These are phyloP conservation scores for Hypomyces rosellus DNA, from an alignment of 2,329 filamentous ascomycete species.

Conservation along the genomic window DNA sequence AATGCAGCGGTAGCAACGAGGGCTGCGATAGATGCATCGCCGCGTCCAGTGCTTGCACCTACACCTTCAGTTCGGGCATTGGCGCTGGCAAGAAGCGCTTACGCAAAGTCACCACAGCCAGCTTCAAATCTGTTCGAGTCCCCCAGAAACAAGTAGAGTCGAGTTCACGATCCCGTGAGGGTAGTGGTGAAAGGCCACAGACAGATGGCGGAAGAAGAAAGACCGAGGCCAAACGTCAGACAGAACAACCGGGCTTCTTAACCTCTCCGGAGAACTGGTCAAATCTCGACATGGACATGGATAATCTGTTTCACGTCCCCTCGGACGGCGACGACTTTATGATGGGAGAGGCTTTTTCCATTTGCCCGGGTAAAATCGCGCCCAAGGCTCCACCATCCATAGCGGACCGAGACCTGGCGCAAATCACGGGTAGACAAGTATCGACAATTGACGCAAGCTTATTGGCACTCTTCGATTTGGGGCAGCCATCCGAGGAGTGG, in stretches of 20 bases:
- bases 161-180: not conserved
- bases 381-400: not conserved
- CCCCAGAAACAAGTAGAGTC: not conserved
- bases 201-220: not conserved
- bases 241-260: not conserved
- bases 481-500: not conserved
- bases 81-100: conserved; percentile 5
- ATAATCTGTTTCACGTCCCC: not conserved
- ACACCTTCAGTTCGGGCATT: conserved; percentile 4
- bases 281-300: not conserved
- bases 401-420: not conserved
- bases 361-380: not conserved
- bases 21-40: conserved; percentile 1
- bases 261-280: not conserved
- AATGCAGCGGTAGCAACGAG: not conserved
- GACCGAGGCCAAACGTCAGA: not conserved
- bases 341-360: not conserved
- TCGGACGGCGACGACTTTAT: not conserved
- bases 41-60: not conserved
- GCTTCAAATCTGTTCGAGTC: not conserved
- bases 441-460: not conserved
- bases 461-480: not conserved
- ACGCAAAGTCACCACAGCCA: conserved; percentile 1
- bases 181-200: not conserved
- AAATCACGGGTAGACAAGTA: not conserved